Conservation (phyloP, 169 alveolate species). For the Blepharisma undulans region DNA sequence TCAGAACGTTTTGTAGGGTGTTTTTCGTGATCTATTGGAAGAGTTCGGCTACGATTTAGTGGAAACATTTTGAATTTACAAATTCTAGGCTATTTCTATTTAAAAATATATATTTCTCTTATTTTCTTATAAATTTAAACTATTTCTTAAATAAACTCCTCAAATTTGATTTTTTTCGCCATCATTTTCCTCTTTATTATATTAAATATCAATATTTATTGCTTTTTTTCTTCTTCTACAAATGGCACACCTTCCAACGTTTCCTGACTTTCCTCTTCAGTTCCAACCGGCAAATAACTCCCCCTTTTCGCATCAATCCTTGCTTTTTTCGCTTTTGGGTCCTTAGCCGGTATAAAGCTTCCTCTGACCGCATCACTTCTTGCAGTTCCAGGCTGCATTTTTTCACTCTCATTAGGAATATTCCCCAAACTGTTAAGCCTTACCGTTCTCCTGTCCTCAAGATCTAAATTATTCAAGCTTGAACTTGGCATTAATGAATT, state of each 20-base stretch:
- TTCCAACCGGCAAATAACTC: neutral
- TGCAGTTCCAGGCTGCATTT: neutral
- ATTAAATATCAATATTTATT: neutral
- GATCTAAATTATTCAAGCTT: neutral
- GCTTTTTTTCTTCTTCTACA: neutral
- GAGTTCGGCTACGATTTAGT: neutral
- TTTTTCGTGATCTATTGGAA: neutral
- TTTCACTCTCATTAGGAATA: neutral
- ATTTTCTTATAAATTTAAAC: no score
- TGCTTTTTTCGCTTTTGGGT: neutral
- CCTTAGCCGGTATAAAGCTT: slow-evolving; percentile 30
- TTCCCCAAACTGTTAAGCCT: neutral
- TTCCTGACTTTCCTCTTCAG: neutral
- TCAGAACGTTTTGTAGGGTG: neutral
- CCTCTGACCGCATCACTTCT: slow-evolving; percentile 21
- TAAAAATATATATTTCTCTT: neutral
- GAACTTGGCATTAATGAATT: neutral
- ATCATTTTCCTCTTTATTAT: no score
- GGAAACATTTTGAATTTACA: neutral
- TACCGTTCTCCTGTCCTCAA: neutral
- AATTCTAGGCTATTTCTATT: neutral
- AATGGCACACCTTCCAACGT: neutral
- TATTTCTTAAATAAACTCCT: no score
- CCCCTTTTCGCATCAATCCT: slow-evolving; percentile 26
- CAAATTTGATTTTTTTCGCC: no score